phyloP scores from a whole-genome alignment of 2,329 filamentous ascomycete species.

The Fusarium sp. region DNA sequence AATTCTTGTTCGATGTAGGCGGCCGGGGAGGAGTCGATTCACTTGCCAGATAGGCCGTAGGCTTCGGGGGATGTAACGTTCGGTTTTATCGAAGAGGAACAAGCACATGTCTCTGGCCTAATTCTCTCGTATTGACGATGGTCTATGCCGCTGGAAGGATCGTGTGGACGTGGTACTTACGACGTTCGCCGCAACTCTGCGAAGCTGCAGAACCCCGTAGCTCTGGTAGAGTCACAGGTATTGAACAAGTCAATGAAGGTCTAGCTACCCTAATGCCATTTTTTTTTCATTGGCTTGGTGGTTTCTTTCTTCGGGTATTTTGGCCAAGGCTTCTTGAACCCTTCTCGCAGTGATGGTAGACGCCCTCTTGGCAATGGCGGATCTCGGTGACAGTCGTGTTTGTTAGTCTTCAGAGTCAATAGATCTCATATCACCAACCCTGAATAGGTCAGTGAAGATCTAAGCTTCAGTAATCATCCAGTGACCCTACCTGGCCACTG shows the following conservation, averaged over 20 bases:
- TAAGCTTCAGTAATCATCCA: neutral
- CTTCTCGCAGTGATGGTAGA: neutral
- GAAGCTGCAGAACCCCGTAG: neutral
- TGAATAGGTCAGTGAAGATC: neutral
- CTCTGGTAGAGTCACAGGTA: neutral
- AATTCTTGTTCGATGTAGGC: neutral
- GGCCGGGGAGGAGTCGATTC: neutral
- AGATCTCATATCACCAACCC: neutral
- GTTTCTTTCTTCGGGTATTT: neutral
- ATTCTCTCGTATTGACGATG: neutral
- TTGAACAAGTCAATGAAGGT: neutral
- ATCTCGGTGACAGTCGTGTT: neutral
- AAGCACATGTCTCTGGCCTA: neutral
- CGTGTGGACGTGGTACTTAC: neutral
- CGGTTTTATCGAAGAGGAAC: neutral
- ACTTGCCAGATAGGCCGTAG: neutral
- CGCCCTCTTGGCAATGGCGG: neutral
- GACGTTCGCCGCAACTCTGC: neutral
- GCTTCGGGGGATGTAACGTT: neutral
- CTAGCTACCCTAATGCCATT: neutral
- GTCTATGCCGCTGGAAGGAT: accelerated
- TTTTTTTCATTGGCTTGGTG: neutral
- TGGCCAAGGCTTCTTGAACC: neutral
- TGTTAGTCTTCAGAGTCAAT: neutral
- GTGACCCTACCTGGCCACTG: neutral